Base-by-base conservation (phyloP, 164 flowering plant genomes). In the Annona squamosa region DNA sequence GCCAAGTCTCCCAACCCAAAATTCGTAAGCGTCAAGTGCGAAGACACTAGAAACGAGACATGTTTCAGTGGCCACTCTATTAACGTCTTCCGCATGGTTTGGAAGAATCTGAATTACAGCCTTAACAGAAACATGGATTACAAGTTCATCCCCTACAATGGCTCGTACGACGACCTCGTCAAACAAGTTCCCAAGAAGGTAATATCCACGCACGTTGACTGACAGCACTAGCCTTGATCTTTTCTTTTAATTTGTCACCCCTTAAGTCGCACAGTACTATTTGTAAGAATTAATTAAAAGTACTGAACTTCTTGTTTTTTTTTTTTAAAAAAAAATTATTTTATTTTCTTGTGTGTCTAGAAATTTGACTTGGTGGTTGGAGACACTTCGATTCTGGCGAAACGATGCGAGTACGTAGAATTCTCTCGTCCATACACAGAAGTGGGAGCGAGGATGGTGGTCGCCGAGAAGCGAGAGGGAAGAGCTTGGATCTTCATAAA, bases 51-150 rank as follows among this genome's bases (percentile, higher is more conserved):
- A 2, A 70, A 74, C 19, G 48, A 46, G 16, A 37, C 64, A 45
- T 71, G 45, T 13, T 65, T 68, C 1, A 61, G 26, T 5, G 91
- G 91, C 46, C 88, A 85, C 72, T 84, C 90, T 77, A 85, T 86
- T 42, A 81, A 80, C 0, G 71, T 89, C 5, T 89, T 89, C 63
- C 1, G 76, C 1, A 52, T 75, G 76, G 88, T 81, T 65, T 4
- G 66, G 3, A 6, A 77, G 0, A 43, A 46, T 41, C 70, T 85
- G 5, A 67, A 66, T 18, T 85, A 86, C 76, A 17, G 44, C 18
- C 73, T 85, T 16, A 67, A 66, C 41, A 84, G 85, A 75, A n/a
- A 45, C 26, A 73, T 85, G 17, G 79, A 77, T 0, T 79, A 78
- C 42, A 48, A 80, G 0, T 78, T 76, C 64, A 3, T 70, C 1